Evolutionary conservation across 768 basidiomycete genomes (phyloP), one percentile per base, ranked within the genome.

Genomic region (Strobilomyces confusus): DNA sequence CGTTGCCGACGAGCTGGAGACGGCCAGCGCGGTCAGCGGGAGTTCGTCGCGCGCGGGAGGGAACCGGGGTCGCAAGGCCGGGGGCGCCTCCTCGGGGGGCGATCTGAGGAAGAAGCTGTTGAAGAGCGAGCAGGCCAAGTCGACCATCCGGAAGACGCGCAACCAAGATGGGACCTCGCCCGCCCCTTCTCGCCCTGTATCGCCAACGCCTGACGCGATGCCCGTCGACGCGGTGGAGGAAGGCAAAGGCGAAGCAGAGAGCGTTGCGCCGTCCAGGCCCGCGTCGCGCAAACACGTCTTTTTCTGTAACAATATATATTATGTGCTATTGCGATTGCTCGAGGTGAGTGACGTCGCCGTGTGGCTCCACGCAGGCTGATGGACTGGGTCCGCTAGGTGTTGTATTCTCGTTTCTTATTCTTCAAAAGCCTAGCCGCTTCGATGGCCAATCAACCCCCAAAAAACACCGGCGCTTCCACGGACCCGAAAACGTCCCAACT

Each of bases 221-320:
- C 68, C 55, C 45, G 62, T 59, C 53, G 70, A 72, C 19, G 51
- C 54, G 4, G 48, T 51, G 7, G 68, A 71, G 6, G 73, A 76
- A 46, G 64, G 61, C 8, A 64, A 61, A 8, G 40, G 14, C 3
- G 60, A 59, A 34, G 54, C 34, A 37, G 62, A 63, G 34, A 17
- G 33, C 7, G 9, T 36, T 30, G 36, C 49, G 19, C 68, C 67
- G n/a, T 67, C 69, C 48, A 64, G 69, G 19, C 55, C 58, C 0
- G 67, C 70, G 0, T 67, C 81, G 52, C 77, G 79, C 46, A 78
- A 80, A 51, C 73, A 69, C 43, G 78, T 83, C 33, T 93, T 98
- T 72, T 98, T 92, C 71, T 84, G 86, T 54, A 98, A 97, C 71
- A 92, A 90, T 19, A 78, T 84, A 22, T 92, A 92, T 64, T 99